Evolutionary conservation across 2,329 filamentous ascomycete species (phyloP), one percentile per base, ranked within the genome.

Genomic region (Trichoderma atroviride): DNA sequence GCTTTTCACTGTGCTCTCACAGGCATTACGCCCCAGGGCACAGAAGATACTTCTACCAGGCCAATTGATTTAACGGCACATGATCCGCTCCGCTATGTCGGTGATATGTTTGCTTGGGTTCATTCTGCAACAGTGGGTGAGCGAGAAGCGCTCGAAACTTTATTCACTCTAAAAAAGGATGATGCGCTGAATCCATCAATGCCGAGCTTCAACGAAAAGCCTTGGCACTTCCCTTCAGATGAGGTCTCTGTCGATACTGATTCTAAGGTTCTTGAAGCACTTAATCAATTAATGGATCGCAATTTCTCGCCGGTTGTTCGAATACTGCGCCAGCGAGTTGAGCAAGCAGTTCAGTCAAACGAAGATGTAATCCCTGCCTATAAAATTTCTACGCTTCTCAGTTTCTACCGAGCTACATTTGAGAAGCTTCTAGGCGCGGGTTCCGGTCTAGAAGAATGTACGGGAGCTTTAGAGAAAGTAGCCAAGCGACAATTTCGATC

Each of bases 81-180:
- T 77, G 96, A 99, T 76, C 91, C 93, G 1, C 82, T 98, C 31
- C 89, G 96, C 24, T 98, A 98, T 78, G 89, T 96, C 3, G 94
- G 96, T 65, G 96, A 99, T 77, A 99, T 99, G 94, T 86, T 99
- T 16, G 96, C 96, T 5, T 99, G 96, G 96, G 89, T 92, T 6
- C 96, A 99, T 78, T 97, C 96, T 0, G 92, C 94, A 3, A 91
- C 95, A 0, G 96, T 99, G 0, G 96, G 95, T 37, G 96, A 99
- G 79, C 88, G 92, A 64, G 96, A 99, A 79, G 94, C 94, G 0
- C 84, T 99, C 6, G 95, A 98, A 78, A 89, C 93, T 2, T 83
- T 99, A 0, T 99, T 99, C 76, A 90, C 97, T 53, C 91, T 92
- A 0, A 94, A 97, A 71, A 94, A 92, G 2, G 92, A 96, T 71